These are phyloP conservation scores for Gossypium laxum DNA, from an alignment of 441 rosid genomes.

Conservation along the genomic window DNA sequence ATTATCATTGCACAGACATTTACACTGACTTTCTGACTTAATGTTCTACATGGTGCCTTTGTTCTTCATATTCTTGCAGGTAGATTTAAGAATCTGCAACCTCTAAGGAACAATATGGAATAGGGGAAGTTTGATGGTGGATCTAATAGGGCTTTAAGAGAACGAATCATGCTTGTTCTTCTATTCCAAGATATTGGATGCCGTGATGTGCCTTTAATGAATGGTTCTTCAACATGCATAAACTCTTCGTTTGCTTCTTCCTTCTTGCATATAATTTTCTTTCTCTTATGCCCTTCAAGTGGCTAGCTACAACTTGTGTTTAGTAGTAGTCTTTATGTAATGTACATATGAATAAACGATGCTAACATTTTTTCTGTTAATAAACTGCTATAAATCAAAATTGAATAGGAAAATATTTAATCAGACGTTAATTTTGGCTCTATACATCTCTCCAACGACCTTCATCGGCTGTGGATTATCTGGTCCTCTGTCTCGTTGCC, in stretches of 20 bases:
- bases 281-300: not conserved
- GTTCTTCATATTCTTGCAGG: slow-evolving; percentile 1
- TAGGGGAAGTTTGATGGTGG: not conserved
- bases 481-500: slow-evolving; percentile 81
- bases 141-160: not conserved
- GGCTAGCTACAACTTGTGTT: not conserved
- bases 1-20: not conserved
- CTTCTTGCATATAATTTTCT: not conserved
- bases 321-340: not conserved
- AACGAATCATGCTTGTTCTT: not conserved
- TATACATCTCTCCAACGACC: slow-evolving; percentile 73
- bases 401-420: not conserved
- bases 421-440: slow-evolving; percentile 57
- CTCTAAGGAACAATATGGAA: not conserved
- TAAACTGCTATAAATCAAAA: not conserved
- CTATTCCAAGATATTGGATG: not conserved
- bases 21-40: not conserved
- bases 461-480: slow-evolving; percentile 69
- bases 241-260: not conserved
- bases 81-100: slow-evolving; percentile 2
- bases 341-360: not conserved
- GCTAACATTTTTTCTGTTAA: not conserved
- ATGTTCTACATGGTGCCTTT: not conserved
- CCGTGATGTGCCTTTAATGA: not conserved
- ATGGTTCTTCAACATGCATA: too few species aligned